phyloP scores from a whole-genome alignment of 108 stramenopile species.

The Cyclostephanos invisitatus region DNA sequence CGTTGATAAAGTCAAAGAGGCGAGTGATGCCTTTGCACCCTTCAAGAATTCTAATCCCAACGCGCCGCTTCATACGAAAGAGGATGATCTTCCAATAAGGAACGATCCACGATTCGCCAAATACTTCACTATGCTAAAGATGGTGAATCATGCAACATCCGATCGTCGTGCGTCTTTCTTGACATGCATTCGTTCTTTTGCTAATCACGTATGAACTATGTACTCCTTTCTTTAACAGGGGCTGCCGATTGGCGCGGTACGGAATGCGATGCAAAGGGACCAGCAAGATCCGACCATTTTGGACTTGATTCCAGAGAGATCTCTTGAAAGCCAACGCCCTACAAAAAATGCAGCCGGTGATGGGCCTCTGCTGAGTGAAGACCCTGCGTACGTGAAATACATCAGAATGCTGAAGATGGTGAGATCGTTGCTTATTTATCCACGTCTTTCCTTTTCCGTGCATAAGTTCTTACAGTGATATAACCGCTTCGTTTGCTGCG shows the following conservation, averaged over 20 bases:
- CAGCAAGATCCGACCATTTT: slow-evolving; percentile 62
- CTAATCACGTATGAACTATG: not conserved
- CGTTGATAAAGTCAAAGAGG: not conserved
- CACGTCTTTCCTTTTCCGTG: not conserved
- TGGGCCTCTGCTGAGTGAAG: slow-evolving; percentile 65
- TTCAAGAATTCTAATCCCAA: not conserved
- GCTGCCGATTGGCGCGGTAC: slow-evolving; percentile 61
- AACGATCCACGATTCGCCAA: slow-evolving; percentile 73
- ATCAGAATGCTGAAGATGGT: slow-evolving; percentile 68
- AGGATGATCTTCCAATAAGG: slow-evolving; percentile 45
- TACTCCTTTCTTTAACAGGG: slow-evolving; percentile 24
- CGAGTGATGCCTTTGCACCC: not conserved
- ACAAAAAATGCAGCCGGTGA: slow-evolving; percentile 16
- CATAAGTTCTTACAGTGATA: not conserved
- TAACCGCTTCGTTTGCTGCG: not conserved
- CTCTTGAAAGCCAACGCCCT: slow-evolving; percentile 42
- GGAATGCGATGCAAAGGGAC: slow-evolving; percentile 72
- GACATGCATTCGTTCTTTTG: not conserved
- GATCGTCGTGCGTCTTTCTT: slow-evolving; percentile 17
- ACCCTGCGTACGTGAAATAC: slow-evolving; percentile 71
- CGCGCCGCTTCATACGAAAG: not conserved
- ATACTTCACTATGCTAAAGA: slow-evolving; percentile 75
- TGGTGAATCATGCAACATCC: slow-evolving; percentile 26
- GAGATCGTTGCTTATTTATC: not conserved
- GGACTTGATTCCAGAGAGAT: slow-evolving; percentile 60